Base-by-base conservation (phyloP, 208 protist genomes). In the Angomonas desouzai region DNA sequence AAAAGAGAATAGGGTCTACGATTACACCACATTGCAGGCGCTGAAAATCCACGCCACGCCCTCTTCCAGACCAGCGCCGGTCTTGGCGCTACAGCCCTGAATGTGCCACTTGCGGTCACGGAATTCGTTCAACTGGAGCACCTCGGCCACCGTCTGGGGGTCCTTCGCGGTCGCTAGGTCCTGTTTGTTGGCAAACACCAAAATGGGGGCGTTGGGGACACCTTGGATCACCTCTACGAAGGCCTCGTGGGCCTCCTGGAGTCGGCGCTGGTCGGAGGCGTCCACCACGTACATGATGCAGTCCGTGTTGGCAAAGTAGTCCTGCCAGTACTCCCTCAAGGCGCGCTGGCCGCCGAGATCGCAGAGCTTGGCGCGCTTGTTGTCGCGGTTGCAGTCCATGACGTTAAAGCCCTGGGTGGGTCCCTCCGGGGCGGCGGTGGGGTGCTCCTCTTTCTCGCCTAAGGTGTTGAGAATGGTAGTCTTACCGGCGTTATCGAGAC, bases 171-270 rank as follows among this genome's bases (percentile, higher is more conserved):
- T 90, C 18, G 92, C 88, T 29, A 99, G 77, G 76, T 99, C 99
- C 70, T 99, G 98, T 88, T 99, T 99, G 81, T 99, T 99, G 16
- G 98, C 99, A 55, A 99, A 96, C 29, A 99, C 91, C 6, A 99
- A 83, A 30, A 99, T 83, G 25, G 98, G 97, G 20, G 98, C 97
- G 6, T 87, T 92, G 6, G 96, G 95, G 0, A 99, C 81, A 25
- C 97, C 89, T 75, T 89, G 67, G 27, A 99, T 74, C 0, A 99
- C 79, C 48, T 91, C 75, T 10, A 83, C 60, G 40, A 99, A 93
- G 60, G 99, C 92, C 33, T 72, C 62, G 40, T 93, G 83, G 48
- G 96, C 95, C 68, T 99, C 97, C 47, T 93, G 86, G 58, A 89
- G 83, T 40, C 86, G 84, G 34, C 87, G 85, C 53, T 76, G 55